Evolutionary conservation across 202 grass and related monocot species (phyloP), one percentile per base, ranked within the genome.

Genomic region (Musa balbisiana): DNA sequence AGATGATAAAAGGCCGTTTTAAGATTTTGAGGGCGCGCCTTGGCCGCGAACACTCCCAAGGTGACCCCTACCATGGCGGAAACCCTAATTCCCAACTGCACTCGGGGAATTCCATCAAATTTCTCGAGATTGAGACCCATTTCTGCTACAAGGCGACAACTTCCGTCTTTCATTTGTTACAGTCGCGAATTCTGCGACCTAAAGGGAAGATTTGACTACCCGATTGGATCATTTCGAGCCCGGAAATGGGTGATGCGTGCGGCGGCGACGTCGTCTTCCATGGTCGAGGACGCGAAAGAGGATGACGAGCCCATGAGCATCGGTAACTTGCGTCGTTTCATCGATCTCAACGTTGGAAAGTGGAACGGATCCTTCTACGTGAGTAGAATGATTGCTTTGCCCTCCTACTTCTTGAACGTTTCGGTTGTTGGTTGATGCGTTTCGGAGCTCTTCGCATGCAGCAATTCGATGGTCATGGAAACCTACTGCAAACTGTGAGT

Each of bases 351-450:
- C 75, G 55, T 94, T 9, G 91, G 94, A 24, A 98, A 92, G 65
- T 98, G 91, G 94, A 89, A 92, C 6, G 94, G 91, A 49, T 76
- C 85, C 58, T 90, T 94, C 76, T 92, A 94, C 77, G 91, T 98
- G 65, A 52, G 84, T 78, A 26, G 33, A 11, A 19, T 67, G 25
- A 49, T 64, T 51, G 60, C 4, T 56, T 59, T 43, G 43, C 15
- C 43, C 71, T 51, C 68, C 20, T 55, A 20, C 11, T 69, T 51
- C 53, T 81, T 25, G 11, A 66, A 1, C 26, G 3, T 78, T 27
- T 55, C 16, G 21, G 49, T 53, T 75, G 64, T 50, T n/a, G 12
- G 52, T 9, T 69, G 49, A 49, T 10, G 82, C 14, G 3, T 16
- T 74, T 67, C 4, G 14, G 17, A 24, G 20, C 52, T 53, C 53